Evolutionary conservation across 1,139 yeast genomes (phyloP), one percentile per base, ranked within the genome.

Genomic region (Magnusiomyces magnusii): DNA sequence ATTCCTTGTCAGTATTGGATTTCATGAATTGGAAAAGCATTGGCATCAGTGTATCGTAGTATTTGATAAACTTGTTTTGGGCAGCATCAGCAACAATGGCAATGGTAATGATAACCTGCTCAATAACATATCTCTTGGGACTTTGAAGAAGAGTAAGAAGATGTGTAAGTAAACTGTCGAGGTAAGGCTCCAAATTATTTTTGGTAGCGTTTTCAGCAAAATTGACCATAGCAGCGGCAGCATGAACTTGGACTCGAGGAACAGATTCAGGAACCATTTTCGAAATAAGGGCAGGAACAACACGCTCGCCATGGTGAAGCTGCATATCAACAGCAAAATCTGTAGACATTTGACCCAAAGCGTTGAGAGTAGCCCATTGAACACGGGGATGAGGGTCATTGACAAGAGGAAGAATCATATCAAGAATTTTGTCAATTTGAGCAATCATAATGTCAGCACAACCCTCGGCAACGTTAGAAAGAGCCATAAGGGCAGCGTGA

Each of bases 51-150:
- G 97, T 87, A 70, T 91, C 97, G 71, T 92, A 93, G 71, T 93
- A 93, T 75, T 92, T 92, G 67, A 85, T 80, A 70, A 93, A 93
- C 70, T 87, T 87, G 66, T 81, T 81, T 71, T 91, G 91, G 1
- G 99, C 97, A n/a, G 97, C 96, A 74, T 93, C 99, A 1, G 99
- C 99, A 65, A 93, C 93, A 65, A 92, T 89, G 34, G 99, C 97
- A 72, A 93, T 92, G 0, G 99, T 93, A 2, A 98, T 92, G 60
- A 93, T 80, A 13, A 93, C 97, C 75, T 93, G 99, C 70, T 93
- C 99, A 74, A 93, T 99, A 53, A 95, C 97, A 69, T 91, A 93
- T 66, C 91, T 80, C 72, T 91, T 89, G 53, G 95, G 95, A 57
- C 95, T 85, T 70, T 86, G 88, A 61, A 93, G 78, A 53, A 93